Evolutionary conservation across 2,329 filamentous ascomycete genomes (phyloP), one percentile per base, ranked within the genome.

Genomic region (Cordyceps farinosa): DNA sequence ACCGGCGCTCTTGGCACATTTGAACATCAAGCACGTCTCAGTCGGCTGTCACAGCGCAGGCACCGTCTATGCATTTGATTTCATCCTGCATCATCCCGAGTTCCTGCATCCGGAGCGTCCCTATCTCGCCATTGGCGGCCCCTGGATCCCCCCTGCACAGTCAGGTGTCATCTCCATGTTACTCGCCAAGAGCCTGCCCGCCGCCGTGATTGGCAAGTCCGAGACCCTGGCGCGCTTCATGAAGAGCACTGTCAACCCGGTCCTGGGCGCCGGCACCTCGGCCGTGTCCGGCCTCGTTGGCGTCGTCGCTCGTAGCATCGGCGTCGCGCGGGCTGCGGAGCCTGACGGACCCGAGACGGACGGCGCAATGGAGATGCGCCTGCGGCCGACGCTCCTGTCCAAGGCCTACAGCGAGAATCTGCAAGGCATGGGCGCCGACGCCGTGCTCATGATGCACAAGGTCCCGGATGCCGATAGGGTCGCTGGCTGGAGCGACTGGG

Each of bases 1-100:
- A 15, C 65, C 69, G 11, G 72, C 71, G 1, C 68, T 78, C 2
- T 67, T 78, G 11, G 34, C 68, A 29, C 74, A 76, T 56, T 71
- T 78, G 7, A 53, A 47, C 27, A 71, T 78, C 42, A 57, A 51
- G 5, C 69, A 75, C 60, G 69, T 75, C 11, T 69, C 68, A 2
- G 15, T 74, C 10, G 70, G 62, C 48, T 67, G 69, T 48, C 74
- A 75, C 32, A 74, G 71, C 62, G 71, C 68, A 63, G 74, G 73
- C 29, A 67, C 69, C 34, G 42, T 76, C 54, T 74, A 69, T 64
- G 72, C 70, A 7, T 67, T 75, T 40, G 71, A 75, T 64, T 45
- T 70, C 22, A n/a, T 72, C 17, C 66, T 75, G 17, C 69, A 71
- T 59, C 69, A 70, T 40, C 72, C 71, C 5, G 62, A 69, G 54